Evolutionary conservation across 2,329 filamentous ascomycete genomes (phyloP), one percentile per base, ranked within the genome.

Genomic region (Fusarium sp.): DNA sequence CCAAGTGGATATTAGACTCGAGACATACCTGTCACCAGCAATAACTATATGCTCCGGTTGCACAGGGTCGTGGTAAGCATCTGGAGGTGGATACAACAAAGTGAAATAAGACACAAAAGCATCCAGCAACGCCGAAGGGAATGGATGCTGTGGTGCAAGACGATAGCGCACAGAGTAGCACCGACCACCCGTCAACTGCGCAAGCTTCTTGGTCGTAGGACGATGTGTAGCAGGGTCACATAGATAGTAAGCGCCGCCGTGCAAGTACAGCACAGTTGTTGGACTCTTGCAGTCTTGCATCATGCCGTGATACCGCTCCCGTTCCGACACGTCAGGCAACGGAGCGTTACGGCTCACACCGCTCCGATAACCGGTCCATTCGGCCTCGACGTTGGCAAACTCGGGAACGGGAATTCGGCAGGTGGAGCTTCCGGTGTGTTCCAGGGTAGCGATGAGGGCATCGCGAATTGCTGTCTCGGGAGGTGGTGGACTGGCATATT

Each of bases 101-200:
- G 87, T 88, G 38, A 96, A 84, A 75, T 95, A 96, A 1, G 91
- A 89, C 32, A 91, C 83, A 12, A 95, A 80, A 3, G 88, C 91
- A 76, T 96, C 93, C 45, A 95, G 81, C 9, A 96, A 79, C 3
- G 92, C 91, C 0, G 91, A 84, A 0, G 93, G 93, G 76, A 96
- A 96, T 0, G 92, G 88, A 64, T 90, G 81, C 77, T 94, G 90
- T 0, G 93, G 93, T 15, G 91, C 88, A 5, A 96, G 85, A 8
- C 93, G 86, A 79, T 95, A 95, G 6, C 91, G 87, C 8, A 95
- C 89, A 30, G 87, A 90, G 80, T 92, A 92, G 42, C 89, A 89
- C 9, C 91, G 85, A 4, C 92, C 92, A 25, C 87, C 86, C 0
- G 88, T 91, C 60, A 90, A 77, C 75, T 90, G 89, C 24, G 92